Evolutionary conservation across 768 basidiomycete species (phyloP).

Genomic region (Boletus vermiculosoides): DNA sequence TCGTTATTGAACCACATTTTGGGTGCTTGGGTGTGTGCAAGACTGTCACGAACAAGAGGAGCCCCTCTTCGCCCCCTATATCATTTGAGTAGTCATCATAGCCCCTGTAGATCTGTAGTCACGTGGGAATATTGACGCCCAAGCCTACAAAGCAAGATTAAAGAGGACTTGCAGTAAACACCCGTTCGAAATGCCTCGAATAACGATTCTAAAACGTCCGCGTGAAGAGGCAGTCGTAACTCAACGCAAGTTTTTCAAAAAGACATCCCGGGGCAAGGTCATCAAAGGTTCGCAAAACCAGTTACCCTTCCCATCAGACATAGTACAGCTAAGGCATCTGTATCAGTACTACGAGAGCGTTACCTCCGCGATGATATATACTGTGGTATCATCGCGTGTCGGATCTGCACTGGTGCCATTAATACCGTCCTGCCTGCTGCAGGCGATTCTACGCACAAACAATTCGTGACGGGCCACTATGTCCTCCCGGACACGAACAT

Average conservation of each 20-base stretch:
- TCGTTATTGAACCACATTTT: conserved; percentile 26
- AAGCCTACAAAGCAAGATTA: too few relatives aligned
- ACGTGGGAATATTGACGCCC: conserved; percentile 7
- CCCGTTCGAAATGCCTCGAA: conserved; percentile 45
- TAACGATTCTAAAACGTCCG: conserved; percentile 72
- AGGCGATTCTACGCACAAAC: conserved; percentile 57
- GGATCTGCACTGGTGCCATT: conserved; percentile 48
- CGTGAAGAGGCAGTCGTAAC: conserved; percentile 69
- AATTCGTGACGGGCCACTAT: conserved; percentile 69
- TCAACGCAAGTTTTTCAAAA: conserved; percentile 93
- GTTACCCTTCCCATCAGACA: background rate
- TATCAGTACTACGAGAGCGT: conserved; percentile 82
- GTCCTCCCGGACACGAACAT: conserved; percentile 94
- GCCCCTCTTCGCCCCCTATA: background rate
- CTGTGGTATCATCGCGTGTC: conserved; percentile 78
- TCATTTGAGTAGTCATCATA: background rate
- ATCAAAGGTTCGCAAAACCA: conserved; percentile 66
- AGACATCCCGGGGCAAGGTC: conserved; percentile 91
- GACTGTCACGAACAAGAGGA: background rate
- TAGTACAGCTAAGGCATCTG: background rate
- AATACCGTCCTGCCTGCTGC: conserved; percentile 52
- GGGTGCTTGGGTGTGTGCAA: background rate
- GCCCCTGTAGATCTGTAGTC: background rate
- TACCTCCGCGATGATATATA: conserved; percentile 91
- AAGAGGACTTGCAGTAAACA: too few relatives aligned